phyloP scores from a whole-genome alignment of 1,139 yeast species.

The Geotrichum citri-aurantii region DNA sequence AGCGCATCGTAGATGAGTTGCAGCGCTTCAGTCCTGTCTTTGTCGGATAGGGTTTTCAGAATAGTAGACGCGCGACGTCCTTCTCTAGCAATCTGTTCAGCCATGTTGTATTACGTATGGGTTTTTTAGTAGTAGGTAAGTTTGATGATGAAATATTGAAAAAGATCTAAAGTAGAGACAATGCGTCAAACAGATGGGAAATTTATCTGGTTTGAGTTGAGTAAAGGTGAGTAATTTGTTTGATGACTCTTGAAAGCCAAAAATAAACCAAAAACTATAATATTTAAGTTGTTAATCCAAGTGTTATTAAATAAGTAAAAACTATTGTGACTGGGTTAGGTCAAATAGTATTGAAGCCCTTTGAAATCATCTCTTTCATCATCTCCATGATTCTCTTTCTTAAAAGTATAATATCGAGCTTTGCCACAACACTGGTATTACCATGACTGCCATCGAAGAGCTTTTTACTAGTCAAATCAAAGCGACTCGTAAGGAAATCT shows the following conservation, averaged over 20 bases:
- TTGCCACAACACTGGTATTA: not conserved
- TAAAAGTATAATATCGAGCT: not conserved
- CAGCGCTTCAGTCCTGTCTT: slow-evolving; percentile 68
- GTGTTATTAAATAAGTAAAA: too few species aligned
- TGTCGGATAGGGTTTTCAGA: slow-evolving; percentile 69
- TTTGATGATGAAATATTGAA: not conserved
- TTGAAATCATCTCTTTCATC: not conserved
- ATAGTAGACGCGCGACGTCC: slow-evolving; percentile 77
- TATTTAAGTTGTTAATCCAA: not conserved
- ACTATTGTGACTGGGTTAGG: too few species aligned
- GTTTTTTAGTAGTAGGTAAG: not conserved
- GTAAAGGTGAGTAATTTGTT: not conserved
- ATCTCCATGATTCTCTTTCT: not conserved
- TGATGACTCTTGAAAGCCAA: not conserved
- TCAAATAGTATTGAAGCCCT: not conserved
- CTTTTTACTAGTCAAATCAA: not conserved
- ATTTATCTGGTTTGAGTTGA: not conserved
- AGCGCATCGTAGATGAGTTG: slow-evolving; percentile 66
- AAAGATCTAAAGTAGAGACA: not conserved
- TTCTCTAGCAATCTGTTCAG: slow-evolving; percentile 69
- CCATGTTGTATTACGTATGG: slow-evolving; percentile 32
- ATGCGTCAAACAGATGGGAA: not conserved
- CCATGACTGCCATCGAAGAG: not conserved
- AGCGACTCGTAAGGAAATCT: not conserved
- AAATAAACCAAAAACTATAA: not conserved